These are phyloP conservation scores for Sporothrix dimorphospora DNA, from an alignment of 2,329 filamentous ascomycete species.

Conservation along the genomic window DNA sequence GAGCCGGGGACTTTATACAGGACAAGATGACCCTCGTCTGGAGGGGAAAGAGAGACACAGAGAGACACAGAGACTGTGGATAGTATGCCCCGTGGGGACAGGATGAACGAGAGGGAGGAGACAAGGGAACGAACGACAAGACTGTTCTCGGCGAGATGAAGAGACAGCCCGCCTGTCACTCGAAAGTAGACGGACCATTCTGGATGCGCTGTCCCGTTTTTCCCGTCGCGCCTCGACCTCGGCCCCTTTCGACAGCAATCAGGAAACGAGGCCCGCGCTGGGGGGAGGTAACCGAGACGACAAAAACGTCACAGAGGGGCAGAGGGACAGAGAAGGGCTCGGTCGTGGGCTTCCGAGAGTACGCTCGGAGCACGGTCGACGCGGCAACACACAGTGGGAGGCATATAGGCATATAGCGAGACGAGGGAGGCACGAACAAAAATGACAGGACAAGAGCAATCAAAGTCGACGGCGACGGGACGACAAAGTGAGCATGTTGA, in stretches of 20 bases:
- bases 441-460: background rate
- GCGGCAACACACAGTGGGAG: conserved; percentile 28
- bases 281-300: conserved; percentile 28
- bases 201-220: conserved; percentile 20
- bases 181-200: conserved; percentile 18
- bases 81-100: conserved; percentile 8
- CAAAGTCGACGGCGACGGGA: conserved; percentile 3
- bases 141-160: conserved; percentile 7
- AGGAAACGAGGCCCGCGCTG: conserved; percentile 43
- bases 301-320: background rate
- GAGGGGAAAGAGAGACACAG: background rate
- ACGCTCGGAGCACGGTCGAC: conserved; percentile 7
- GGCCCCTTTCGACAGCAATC: conserved; percentile 37
- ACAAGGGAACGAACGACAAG: background rate
- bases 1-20: conserved; percentile 15
- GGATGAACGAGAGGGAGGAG: conserved; percentile 3
- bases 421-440: conserved; percentile 4
- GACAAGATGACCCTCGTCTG: background rate
- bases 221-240: conserved; percentile 12
- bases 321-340: conserved; percentile 30
- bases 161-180: background rate
- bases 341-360: conserved; percentile 40
- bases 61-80: background rate
- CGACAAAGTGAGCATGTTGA: background rate
- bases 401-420: conserved; percentile 9